These are phyloP conservation scores for Umbelopsis sp. DNA, from an alignment of 192 early-diverging fungal species.

Conservation along the genomic window DNA sequence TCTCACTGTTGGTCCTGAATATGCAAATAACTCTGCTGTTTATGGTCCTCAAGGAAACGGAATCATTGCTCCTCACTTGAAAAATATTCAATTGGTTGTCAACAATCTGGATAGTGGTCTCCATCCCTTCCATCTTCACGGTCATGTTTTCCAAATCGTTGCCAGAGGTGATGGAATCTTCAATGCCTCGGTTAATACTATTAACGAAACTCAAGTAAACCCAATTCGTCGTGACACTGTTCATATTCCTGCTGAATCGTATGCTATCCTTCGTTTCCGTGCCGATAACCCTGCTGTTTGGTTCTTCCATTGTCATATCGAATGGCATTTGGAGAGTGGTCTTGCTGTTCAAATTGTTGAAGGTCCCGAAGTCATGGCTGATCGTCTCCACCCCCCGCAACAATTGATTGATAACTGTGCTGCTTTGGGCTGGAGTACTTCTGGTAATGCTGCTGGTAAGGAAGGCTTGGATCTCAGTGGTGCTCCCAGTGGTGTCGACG, in stretches of 20 bases:
- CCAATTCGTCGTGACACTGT: slow-evolving; percentile 80
- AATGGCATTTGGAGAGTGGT: slow-evolving; percentile 75
- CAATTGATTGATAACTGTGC: slow-evolving; percentile 65
- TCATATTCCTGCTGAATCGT: slow-evolving; percentile 65
- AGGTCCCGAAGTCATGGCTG: slow-evolving; percentile 66
- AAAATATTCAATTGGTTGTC: slow-evolving; percentile 70
- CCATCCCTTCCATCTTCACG: slow-evolving; percentile 85
- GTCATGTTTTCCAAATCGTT: slow-evolving; percentile 81
- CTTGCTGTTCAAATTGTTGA: slow-evolving; percentile 71
- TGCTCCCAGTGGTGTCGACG: slow-evolving; percentile 49
- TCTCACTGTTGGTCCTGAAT: slow-evolving; percentile 49
- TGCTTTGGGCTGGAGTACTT: slow-evolving; percentile 52
- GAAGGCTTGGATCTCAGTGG: slow-evolving; percentile 65
- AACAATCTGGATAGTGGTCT: slow-evolving; percentile 73
- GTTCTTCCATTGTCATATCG: slow-evolving; percentile 89
- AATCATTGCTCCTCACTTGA: slow-evolving; percentile 61
- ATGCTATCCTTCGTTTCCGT: slow-evolving; percentile 70
- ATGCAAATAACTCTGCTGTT: slow-evolving; percentile 47
- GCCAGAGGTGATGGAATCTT: slow-evolving; percentile 61
- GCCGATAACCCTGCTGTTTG: slow-evolving; percentile 84
- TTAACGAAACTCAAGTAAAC: slow-evolving; percentile 44
- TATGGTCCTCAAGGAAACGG: slow-evolving; percentile 70
- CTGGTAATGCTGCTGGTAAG: slow-evolving; percentile 78
- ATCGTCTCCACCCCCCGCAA: slow-evolving; percentile 54
- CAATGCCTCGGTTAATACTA: slow-evolving; percentile 39